Evolutionary conservation across 345 rosid species (phyloP), one percentile per base, ranked within the genome.

Genomic region (Lepidium sativum): DNA sequence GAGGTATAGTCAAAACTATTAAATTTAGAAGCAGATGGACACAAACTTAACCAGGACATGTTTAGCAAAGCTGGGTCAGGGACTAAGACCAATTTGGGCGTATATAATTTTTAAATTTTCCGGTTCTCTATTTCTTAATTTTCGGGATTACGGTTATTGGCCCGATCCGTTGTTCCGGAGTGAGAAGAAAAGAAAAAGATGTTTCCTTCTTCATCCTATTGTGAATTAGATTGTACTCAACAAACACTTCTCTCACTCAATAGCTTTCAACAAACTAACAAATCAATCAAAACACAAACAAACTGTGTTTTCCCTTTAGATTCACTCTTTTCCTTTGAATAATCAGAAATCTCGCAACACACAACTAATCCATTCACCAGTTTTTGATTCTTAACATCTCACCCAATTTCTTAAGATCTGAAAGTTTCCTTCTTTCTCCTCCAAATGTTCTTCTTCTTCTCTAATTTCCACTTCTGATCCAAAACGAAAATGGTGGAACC

Each of bases 401-500:
- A 72, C 65, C 71, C 43, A 41, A 21, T 60, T 37, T 42, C 25
- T 27, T 27, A 39, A 59, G 38, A 44, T 54, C 72, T 35, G 39
- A 27, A 43, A n/a, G n/a, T 39, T 14, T 16, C 29, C 20, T 11
- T 11, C 45, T 21, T 40, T 31, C 35, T 49, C 33, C 20, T 34
- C 44, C 10, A 3, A 47, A 27, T 44, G 33, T 43, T 44, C 34
- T 39, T 43, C 51, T 63, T 38, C 34, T 54, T 49, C 60, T 49
- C 48, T 38, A 31, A 8, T 63, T 47, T 9, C 6, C n/a, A 10
- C 57, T 49, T 53, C 31, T 62, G 44, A 70, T 51, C 54, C 54
- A 7, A 39, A 1, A 18, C 23, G 9, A 17, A 32, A 14, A 89
- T 87, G 97, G 74, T 80, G 49, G 97, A 92, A 68, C 77, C 84